Evolutionary conservation across 2,329 filamentous ascomycete genomes (phyloP), one percentile per base, ranked within the genome.

Genomic region (Colletotrichum eremochloae): DNA sequence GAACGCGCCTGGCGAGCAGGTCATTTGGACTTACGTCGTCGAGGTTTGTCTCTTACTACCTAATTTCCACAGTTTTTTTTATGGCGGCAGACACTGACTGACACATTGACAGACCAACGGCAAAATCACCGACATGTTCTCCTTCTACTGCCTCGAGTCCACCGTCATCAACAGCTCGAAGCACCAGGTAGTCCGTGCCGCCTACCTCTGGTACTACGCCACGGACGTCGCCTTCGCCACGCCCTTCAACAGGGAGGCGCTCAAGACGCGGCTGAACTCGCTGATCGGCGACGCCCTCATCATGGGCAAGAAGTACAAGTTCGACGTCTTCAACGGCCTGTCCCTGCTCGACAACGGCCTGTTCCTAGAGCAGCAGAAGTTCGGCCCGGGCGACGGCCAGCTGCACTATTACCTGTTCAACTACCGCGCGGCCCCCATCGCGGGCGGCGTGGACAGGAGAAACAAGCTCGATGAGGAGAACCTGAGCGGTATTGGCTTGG

Each of bases 371-470:
- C 89, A 98, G 76, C 94, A 98, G 79, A 97, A 97, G 82, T 99
- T 98, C 78, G 96, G 96, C 56, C 92, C 93, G 6, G 96, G 96
- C 42, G 96, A 99, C 81, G 96, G 96, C 58, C 94, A 96, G 81
- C 86, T 99, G 77, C 95, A 99, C 82, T 99, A 95, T 84, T 99
- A 99, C 82, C 86, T 99, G 42, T 99, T 97, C 88, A 99, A 99
- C 84, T 99, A 98, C 86, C 91, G 94, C 69, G 94, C 94, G 15
- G 91, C 93, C 72, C 91, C 92, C n/a, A 93, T 99, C 78, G 85
- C 90, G 0, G 95, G 96, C 61, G 96, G 96, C 31, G 91, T 98
- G 55, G 91, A 98, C 81, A 88, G 88, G 78, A 90, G 88, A 78
- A 97, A 97, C 80, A 85, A 90, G 77, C 86, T 96, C 50, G 95